A percentile compares a stretch with the other conserved stretches of the same genome.
Conservation (phyloP, 2,329 filamentous ascomycete genomes). For the Falciphora oryzae region DNA sequence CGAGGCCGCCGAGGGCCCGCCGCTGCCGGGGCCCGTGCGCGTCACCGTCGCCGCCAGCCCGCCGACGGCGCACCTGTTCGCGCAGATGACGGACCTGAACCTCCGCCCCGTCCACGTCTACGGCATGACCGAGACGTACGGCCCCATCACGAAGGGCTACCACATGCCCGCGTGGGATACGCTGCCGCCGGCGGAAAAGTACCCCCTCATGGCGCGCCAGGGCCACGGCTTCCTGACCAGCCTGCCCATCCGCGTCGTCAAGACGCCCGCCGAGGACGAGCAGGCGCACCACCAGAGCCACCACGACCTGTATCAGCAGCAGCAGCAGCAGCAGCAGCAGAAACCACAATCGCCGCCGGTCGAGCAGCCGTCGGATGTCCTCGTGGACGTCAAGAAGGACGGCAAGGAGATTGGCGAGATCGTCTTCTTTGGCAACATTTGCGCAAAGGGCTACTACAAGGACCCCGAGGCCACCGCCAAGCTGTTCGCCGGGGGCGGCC, state of each 20-base stretch:
- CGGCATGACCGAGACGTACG: constrained; percentile 83
- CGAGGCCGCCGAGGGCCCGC: constrained; percentile 64
- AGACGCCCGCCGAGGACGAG: constrained; percentile 61
- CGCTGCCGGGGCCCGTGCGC: constrained; percentile 62
- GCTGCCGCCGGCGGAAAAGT: constrained; percentile 70
- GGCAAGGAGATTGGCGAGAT: constrained; percentile 46
- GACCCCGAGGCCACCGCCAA: constrained; percentile 80
- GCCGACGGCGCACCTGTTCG: constrained; percentile 83
- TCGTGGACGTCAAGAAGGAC: constrained; percentile 49
- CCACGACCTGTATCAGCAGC: background rate
- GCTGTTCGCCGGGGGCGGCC: constrained; percentile 78
- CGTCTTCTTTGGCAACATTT: constrained; percentile 87
- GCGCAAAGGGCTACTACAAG: constrained; percentile 86
- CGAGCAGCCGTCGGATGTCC: constrained; percentile 21
- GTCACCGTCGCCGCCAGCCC: constrained; percentile 93
- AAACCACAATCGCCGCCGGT: background rate
- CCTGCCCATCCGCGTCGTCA: constrained; percentile 75
- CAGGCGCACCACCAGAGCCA: constrained; percentile 37
- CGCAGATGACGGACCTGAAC: constrained; percentile 80
- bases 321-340: background rate
- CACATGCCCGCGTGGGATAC: constrained; percentile 78
- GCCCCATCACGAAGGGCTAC: constrained; percentile 93
- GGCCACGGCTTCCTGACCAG: constrained; percentile 86
- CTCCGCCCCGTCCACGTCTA: constrained; percentile 91
- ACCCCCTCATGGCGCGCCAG: constrained; percentile 85